phyloP scores from a whole-genome alignment of 1,284 basidiomycete species.

The Trichosporon ovoides region DNA sequence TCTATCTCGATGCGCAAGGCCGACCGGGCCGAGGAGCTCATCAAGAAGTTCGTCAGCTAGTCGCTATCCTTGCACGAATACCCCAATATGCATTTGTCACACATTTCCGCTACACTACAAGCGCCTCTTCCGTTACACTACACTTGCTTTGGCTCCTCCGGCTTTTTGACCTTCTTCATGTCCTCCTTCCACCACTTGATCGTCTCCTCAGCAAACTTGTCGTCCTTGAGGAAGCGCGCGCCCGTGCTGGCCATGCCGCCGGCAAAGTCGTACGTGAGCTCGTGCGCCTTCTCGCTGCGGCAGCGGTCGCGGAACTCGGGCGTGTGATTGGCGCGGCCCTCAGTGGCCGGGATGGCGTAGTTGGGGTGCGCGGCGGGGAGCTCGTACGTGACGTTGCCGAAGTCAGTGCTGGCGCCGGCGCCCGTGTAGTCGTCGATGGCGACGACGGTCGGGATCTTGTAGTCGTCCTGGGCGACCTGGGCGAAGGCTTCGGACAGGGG shows the following conservation, averaged over 20 bases:
- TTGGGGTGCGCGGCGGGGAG: slow-evolving; percentile 26
- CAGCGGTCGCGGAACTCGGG: slow-evolving; percentile 24
- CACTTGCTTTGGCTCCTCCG: neutral
- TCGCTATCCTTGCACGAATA: neutral
- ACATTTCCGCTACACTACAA: neutral
- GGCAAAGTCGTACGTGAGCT: slow-evolving; percentile 33
- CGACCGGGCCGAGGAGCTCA: slow-evolving; percentile 2
- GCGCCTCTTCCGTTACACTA: neutral
- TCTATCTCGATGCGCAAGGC: slow-evolving; percentile 5
- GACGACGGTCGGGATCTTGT: slow-evolving; percentile 1
- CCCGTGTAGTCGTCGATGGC: slow-evolving; percentile 9
- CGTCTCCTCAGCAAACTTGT: slow-evolving; percentile 33
- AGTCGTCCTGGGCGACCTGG: slow-evolving; percentile 7
- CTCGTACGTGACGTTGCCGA: slow-evolving; percentile 24
- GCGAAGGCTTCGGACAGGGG: slow-evolving; percentile 19
- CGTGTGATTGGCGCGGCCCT: slow-evolving; percentile 29
- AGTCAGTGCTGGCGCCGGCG: slow-evolving; percentile 16
- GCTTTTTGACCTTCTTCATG: slow-evolving; percentile 7
- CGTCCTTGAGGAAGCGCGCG: slow-evolving; percentile 40
- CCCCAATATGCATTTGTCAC: neutral
- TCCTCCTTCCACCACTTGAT: slow-evolving; percentile 27
- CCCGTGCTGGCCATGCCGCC: slow-evolving; percentile 41
- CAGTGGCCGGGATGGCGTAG: slow-evolving; percentile 19
- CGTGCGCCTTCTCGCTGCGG: slow-evolving; percentile 26
- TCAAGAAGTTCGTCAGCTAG: slow-evolving; percentile 10